Conservation (phyloP, 768 basidiomycete species). For the Mycena epipterygia region DNA sequence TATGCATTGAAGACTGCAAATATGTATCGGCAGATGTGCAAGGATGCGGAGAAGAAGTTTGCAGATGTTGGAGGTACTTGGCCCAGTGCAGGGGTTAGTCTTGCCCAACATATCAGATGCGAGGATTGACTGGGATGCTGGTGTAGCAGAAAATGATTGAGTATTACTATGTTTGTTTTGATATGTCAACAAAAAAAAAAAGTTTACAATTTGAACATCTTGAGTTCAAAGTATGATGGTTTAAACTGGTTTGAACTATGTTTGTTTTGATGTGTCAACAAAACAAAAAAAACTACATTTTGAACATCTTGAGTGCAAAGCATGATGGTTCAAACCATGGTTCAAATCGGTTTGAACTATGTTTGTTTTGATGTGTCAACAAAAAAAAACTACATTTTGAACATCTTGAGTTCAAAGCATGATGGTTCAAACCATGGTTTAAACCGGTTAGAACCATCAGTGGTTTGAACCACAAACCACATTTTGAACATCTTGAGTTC, state of each 20-base stretch:
- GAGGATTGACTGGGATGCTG: constrained; percentile 16
- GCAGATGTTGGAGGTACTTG: constrained; percentile 21
- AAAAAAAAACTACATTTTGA: not conserved
- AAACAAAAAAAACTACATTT: not conserved
- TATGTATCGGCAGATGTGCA: constrained; percentile 25
- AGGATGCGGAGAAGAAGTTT: constrained; percentile 22
- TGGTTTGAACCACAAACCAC: not conserved
- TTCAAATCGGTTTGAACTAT: no score
- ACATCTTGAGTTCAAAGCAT: no score
- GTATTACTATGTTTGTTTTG: not conserved
- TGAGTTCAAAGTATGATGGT: not conserved
- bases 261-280: not conserved
- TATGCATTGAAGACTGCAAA: constrained; percentile 26
- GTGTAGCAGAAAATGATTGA: not conserved
- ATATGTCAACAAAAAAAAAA: not conserved
- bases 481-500: constrained; percentile 2
- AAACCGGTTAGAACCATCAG: no score
- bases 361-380: not conserved
- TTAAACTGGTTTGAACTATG: not conserved
- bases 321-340: no score
- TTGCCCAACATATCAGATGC: constrained; percentile 13
- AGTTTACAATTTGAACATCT: no score
- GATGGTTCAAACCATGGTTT: not conserved
- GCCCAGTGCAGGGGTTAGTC: constrained; percentile 13
- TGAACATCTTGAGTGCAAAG: no score